phyloP scores from a whole-genome alignment of 225 moss, liverwort and hornwort species.

The Climacium dendroides region DNA sequence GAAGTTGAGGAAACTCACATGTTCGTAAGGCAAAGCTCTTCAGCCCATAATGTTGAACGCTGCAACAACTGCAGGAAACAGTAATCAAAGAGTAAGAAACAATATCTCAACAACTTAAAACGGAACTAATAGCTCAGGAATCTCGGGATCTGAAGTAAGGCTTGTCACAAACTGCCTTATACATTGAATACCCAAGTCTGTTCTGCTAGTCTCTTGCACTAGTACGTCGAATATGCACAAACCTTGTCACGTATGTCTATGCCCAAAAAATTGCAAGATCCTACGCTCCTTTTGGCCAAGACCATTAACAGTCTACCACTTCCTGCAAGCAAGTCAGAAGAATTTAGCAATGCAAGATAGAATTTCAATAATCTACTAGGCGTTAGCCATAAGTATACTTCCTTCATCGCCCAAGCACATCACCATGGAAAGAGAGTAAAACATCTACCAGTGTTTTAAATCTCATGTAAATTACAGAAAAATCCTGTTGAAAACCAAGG shows the following conservation, averaged over 20 bases:
- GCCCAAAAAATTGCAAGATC: constrained; percentile 52
- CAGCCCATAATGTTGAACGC: constrained; percentile 66
- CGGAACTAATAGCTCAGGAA: neutral
- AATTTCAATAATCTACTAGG: neutral
- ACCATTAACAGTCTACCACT: constrained; percentile 70
- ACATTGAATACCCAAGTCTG: neutral
- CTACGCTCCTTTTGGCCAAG: constrained; percentile 52
- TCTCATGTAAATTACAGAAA: neutral
- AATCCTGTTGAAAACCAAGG: neutral
- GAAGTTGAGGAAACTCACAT: neutral
- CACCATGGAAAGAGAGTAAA: neutral
- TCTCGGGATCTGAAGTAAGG: neutral
- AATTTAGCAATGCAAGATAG: neutral
- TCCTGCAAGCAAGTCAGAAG: constrained; percentile 8
- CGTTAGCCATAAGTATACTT: neutral
- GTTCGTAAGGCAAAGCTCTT: constrained; percentile 58
- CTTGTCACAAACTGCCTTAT: neutral
- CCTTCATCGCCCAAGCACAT: neutral
- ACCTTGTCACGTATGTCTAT: constrained; percentile 71
- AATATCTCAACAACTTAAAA: neutral
- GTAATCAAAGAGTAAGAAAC: neutral
- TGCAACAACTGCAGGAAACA: constrained; percentile 25
- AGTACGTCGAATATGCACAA: neutral
- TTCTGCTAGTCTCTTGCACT: neutral
- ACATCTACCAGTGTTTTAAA: neutral